Conservation (phyloP, 352 stramenopile genomes). For the Paralagenidium karlingii region DNA sequence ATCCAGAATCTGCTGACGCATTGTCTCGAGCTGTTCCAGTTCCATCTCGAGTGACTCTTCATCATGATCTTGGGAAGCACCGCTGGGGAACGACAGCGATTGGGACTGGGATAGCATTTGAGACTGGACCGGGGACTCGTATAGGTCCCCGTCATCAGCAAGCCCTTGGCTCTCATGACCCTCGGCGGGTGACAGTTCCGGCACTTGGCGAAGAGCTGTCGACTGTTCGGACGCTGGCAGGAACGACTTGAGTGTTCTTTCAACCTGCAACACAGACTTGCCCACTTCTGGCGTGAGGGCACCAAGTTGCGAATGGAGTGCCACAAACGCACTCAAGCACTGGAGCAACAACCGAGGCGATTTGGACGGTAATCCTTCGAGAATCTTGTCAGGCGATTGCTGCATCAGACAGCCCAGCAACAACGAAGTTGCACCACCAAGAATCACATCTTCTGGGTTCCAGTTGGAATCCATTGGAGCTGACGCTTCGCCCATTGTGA, state of each 20-base stretch:
- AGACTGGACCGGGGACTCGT: too few species aligned
- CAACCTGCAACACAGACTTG: constrained; percentile 48
- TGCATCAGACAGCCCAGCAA: constrained; percentile 67
- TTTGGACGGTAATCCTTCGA: constrained; percentile 21
- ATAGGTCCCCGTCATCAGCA: too few species aligned
- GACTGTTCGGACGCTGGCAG: too few species aligned
- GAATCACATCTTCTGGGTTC: constrained; percentile 62
- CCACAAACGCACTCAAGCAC: constrained; percentile 44
- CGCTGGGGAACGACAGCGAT: too few species aligned
- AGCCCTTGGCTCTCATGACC: too few species aligned
- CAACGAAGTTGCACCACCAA: constrained; percentile 49
- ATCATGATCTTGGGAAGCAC: too few species aligned
- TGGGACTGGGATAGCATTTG: too few species aligned
- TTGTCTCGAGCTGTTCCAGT: too few species aligned
- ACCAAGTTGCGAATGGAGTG: constrained; percentile 64
- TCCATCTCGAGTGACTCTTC: too few species aligned
- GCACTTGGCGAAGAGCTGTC: too few species aligned
- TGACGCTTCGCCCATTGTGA: constrained; percentile 7
- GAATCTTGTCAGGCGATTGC: constrained; percentile 23
- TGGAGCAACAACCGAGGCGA: constrained; percentile 39
- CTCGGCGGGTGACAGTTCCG: too few species aligned
- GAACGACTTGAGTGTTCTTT: constrained; percentile 41
- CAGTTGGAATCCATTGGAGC: constrained; percentile 18
- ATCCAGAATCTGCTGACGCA: too few species aligned
- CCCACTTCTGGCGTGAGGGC: constrained; percentile 52